Percentiles rank a stretch among this genome's conserved stretches.
Evolutionary conservation across 176 grass and related monocot species (phyloP).

Genomic region (Juncus inflexus): DNA sequence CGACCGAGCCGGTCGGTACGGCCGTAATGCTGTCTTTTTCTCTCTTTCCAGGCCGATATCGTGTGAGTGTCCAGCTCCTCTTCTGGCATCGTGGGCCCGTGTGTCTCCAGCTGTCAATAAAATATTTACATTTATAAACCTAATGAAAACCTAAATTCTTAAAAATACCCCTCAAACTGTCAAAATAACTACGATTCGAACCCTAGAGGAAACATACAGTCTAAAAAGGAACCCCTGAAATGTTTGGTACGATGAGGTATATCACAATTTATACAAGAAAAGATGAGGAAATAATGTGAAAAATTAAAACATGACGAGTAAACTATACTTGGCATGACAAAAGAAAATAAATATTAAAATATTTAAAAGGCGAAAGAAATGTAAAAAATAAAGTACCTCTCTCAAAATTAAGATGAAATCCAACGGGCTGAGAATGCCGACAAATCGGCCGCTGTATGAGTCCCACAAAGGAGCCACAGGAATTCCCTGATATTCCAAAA

Average conservation of each 20-base stretch:
- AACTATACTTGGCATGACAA: too few species aligned
- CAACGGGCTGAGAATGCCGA: conserved; percentile 76
- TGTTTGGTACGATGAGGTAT: background rate
- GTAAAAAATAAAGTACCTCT: conserved; percentile 52
- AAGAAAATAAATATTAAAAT: background rate
- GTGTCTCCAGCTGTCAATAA: conserved; percentile 79
- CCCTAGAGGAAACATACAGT: too few species aligned
- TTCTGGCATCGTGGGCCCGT: conserved; percentile 86
- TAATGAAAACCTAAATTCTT: conserved; percentile 1
- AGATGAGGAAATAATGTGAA: too few species aligned
- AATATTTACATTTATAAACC: conserved; percentile 34
- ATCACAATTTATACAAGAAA: too few species aligned
- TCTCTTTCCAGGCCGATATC: conserved; percentile 97
- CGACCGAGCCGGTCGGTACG: conserved; percentile 50
- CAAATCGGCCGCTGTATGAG: conserved; percentile 71
- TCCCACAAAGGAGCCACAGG: conserved; percentile 99
- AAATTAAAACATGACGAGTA: too few species aligned
- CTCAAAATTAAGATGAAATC: conserved; percentile 97
- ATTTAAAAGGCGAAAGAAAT: conserved; percentile 20
- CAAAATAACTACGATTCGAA: too few species aligned
- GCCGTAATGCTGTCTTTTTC: conserved; percentile 66
- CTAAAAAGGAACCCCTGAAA: too few species aligned
- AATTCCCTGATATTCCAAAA: conserved; percentile 52
- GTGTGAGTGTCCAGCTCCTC: conserved; percentile 96
- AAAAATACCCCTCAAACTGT: too few species aligned